A percentile compares a stretch with the other conserved stretches of the same genome.
These are phyloP conservation scores for Saccharomyces hybrid DNA, from an alignment of 1,139 yeast genomes.

Conservation along the genomic window DNA sequence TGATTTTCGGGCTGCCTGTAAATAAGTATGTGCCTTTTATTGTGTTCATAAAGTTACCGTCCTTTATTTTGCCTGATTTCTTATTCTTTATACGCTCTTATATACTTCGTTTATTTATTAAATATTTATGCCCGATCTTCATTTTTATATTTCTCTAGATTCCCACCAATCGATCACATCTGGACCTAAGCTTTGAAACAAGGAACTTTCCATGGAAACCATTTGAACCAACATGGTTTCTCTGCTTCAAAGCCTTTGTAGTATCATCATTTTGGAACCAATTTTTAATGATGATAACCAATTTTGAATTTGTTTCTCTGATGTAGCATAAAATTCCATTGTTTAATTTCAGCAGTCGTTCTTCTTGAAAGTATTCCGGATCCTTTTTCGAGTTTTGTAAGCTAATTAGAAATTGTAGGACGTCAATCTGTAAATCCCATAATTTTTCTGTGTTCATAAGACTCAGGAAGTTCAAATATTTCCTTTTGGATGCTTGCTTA, in stretches of 20 bases:
- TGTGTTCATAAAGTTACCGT: background rate
- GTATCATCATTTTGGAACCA: conserved; percentile 23
- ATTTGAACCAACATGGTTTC: conserved; percentile 2
- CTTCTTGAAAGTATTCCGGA: conserved; percentile 15
- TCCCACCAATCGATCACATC: conserved; percentile 25
- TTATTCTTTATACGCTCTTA: background rate
- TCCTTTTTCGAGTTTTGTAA: conserved; percentile 14
- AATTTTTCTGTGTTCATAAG: conserved; percentile 18
- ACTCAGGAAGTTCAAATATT: conserved; percentile 19
- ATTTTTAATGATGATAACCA: conserved; percentile 23
- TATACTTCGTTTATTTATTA: background rate
- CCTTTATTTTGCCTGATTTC: background rate
- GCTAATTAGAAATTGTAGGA: conserved; percentile 13
- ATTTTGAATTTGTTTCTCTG: conserved; percentile 13
- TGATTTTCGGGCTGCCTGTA: background rate
- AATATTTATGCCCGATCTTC: background rate
- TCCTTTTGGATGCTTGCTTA: background rate
- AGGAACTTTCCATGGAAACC: conserved; percentile 3
- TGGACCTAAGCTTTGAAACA: conserved; percentile 20
- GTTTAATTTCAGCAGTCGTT: conserved; percentile 25
- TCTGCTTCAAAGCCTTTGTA: conserved; percentile 2
- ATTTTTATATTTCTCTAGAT: background rate
- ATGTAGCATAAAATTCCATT: conserved; percentile 30
- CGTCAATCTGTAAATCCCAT: conserved; percentile 22
- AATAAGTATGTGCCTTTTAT: background rate